These are phyloP conservation scores for Acacia melanoxylon DNA, from an alignment of 306 rosid species.

Conservation along the genomic window DNA sequence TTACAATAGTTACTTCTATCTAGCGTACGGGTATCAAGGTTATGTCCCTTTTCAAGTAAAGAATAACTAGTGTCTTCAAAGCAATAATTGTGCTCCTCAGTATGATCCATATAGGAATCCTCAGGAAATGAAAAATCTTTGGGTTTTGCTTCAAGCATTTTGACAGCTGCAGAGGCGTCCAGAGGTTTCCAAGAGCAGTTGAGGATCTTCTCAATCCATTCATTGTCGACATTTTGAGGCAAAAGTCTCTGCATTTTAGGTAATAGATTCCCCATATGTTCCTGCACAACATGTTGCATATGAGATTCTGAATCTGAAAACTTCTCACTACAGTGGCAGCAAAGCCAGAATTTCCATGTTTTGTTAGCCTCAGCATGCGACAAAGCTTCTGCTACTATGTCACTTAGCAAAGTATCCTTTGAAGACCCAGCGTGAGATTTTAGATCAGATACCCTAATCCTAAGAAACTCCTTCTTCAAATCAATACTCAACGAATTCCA, in stretches of 20 bases:
- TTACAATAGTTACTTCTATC: conserved; percentile 44
- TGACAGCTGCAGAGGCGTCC: conserved; percentile 71
- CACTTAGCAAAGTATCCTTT: conserved; percentile 64
- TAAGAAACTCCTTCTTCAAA: conserved; percentile 71
- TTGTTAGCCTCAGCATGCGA: conserved; percentile 60
- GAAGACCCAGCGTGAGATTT: conserved; percentile 64
- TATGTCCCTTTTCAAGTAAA: conserved; percentile 50
- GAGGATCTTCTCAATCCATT: conserved; percentile 82
- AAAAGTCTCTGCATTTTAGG: conserved; percentile 72
- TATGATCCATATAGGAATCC: conserved; percentile 43
- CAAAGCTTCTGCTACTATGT: conserved; percentile 70
- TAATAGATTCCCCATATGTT: conserved; percentile 74
- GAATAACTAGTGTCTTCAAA: conserved; percentile 59
- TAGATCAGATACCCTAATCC: conserved; percentile 64
- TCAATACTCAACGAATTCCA: conserved; percentile 73
- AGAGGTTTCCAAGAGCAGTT: conserved; percentile 85
- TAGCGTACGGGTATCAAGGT: conserved; percentile 33
- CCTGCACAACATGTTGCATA: conserved; percentile 79
- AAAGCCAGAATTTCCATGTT: conserved; percentile 86
- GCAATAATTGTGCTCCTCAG: conserved; percentile 49
- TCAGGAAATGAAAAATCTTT: conserved; percentile 47
- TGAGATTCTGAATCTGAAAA: conserved; percentile 61
- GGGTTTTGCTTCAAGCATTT: conserved; percentile 58
- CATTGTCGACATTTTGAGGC: conserved; percentile 77
- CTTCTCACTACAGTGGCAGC: conserved; percentile 71